phyloP scores from a whole-genome alignment of 2,329 filamentous ascomycete genomes.

The Verticillium alfalfae region DNA sequence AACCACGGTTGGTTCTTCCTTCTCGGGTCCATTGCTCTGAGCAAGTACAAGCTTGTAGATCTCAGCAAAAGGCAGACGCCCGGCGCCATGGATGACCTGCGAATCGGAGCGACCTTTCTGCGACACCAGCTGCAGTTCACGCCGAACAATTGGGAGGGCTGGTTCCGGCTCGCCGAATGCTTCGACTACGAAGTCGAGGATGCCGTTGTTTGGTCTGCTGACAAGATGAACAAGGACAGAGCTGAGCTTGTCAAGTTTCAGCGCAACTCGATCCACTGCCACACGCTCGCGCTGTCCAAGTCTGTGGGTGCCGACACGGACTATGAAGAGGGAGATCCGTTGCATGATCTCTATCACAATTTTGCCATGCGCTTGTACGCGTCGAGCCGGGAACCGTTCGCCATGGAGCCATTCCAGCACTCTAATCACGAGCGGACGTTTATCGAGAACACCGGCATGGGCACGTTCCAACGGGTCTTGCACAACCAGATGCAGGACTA shows the following conservation, averaged over 20 bases:
- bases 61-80: slow-evolving; percentile 70
- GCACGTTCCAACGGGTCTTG: slow-evolving; percentile 45
- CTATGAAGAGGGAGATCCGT: slow-evolving; percentile 43
- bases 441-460: slow-evolving; percentile 42
- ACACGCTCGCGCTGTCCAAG: slow-evolving; percentile 55
- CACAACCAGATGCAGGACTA: slow-evolving; percentile 54
- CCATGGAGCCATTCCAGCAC: slow-evolving; percentile 56
- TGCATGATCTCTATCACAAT: slow-evolving; percentile 54
- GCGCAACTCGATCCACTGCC: slow-evolving; percentile 77
- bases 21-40: slow-evolving; percentile 80
- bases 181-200: slow-evolving; percentile 87
- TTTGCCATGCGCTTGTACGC: slow-evolving; percentile 59
- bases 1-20: slow-evolving; percentile 89
- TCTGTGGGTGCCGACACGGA: slow-evolving; percentile 37
- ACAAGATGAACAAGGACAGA: slow-evolving; percentile 84
- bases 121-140: slow-evolving; percentile 79
- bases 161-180: slow-evolving; percentile 82
- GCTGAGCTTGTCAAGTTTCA: slow-evolving; percentile 70
- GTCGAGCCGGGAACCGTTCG: slow-evolving; percentile 56
- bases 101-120: slow-evolving; percentile 75
- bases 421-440: slow-evolving; percentile 52
- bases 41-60: slow-evolving; percentile 70
- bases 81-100: slow-evolving; percentile 76
- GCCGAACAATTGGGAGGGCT: slow-evolving; percentile 79
- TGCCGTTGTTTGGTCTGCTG: slow-evolving; percentile 79